These are phyloP conservation scores for Jackrogersella multiformis DNA, from an alignment of 495 filamentous ascomycete genomes.

Conservation along the genomic window DNA sequence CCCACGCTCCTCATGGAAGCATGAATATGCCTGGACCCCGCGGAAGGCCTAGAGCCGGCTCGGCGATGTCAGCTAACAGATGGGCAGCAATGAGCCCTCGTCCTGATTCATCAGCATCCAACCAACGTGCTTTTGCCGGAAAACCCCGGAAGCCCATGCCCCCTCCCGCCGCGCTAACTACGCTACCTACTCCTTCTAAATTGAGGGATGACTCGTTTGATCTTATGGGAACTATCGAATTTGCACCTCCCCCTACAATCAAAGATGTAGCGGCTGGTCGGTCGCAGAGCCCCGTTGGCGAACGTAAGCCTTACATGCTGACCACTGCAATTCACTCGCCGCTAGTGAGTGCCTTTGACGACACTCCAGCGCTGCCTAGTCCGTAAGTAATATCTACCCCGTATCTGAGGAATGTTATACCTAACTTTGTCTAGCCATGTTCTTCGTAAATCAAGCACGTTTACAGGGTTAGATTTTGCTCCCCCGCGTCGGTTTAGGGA, in stretches of 20 bases:
- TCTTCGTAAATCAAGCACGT: slow-evolving; percentile 88
- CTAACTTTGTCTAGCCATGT: slow-evolving; percentile 66
- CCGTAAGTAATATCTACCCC: slow-evolving; percentile 71
- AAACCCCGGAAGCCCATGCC: slow-evolving; percentile 69
- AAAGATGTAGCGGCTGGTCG: slow-evolving; percentile 74
- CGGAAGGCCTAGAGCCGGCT: slow-evolving; percentile 57
- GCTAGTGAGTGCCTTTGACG: slow-evolving; percentile 84
- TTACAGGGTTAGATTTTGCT: slow-evolving; percentile 93
- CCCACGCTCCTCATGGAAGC: slow-evolving; percentile 51
- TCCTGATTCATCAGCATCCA: slow-evolving; percentile 75
- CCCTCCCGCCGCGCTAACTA: slow-evolving; percentile 75
- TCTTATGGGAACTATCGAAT: slow-evolving; percentile 75
- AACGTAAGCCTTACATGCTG: slow-evolving; percentile 76
- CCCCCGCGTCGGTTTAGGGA: slow-evolving; percentile 87
- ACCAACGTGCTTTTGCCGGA: slow-evolving; percentile 49
- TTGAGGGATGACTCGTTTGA: slow-evolving; percentile 85
- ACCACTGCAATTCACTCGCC: slow-evolving; percentile 76
- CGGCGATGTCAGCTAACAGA: slow-evolving; percentile 49
- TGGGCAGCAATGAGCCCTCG: slow-evolving; percentile 55
- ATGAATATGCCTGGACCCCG: slow-evolving; percentile 46
- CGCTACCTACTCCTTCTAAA: slow-evolving; percentile 86
- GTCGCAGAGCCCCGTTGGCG: slow-evolving; percentile 83
- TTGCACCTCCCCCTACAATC: slow-evolving; percentile 80
- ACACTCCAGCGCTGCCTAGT: slow-evolving; percentile 84
- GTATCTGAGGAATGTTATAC: slow-evolving; percentile 5